Conservation (phyloP, 805 yeast genomes). For the Barnettozyma pratensis region DNA sequence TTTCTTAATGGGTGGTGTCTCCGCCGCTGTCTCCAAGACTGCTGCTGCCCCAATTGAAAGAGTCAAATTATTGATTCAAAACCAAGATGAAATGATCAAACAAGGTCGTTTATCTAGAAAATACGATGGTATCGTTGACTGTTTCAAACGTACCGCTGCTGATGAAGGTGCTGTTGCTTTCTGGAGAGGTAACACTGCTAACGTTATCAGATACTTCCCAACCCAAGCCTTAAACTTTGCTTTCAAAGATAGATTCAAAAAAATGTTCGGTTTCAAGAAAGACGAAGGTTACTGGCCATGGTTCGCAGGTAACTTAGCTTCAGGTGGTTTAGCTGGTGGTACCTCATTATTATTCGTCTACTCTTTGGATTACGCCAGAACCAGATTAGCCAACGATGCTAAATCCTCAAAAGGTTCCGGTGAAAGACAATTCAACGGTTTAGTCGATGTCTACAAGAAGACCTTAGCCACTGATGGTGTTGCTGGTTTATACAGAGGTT, state of each 20-base stretch:
- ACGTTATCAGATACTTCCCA: slow-evolving; percentile 98
- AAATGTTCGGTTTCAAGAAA: slow-evolving; percentile 95
- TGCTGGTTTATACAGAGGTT: slow-evolving; percentile 99
- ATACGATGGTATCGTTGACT: slow-evolving; percentile 88
- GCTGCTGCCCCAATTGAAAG: slow-evolving; percentile 98
- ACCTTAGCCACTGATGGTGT: slow-evolving; percentile 93
- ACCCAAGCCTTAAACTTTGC: slow-evolving; percentile 98
- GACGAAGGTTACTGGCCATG: slow-evolving; percentile 88
- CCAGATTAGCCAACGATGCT: slow-evolving; percentile 98
- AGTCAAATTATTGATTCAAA: slow-evolving; percentile 93
- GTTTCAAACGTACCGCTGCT: slow-evolving; percentile 92
- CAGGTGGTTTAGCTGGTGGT: slow-evolving; percentile 99
- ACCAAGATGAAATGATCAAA: slow-evolving; percentile 97
- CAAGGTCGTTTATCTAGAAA: slow-evolving; percentile 88
- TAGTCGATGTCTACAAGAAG: slow-evolving; percentile 93
- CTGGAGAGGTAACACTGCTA: slow-evolving; percentile 99
- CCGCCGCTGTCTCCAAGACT: slow-evolving; percentile 97
- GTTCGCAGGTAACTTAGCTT: slow-evolving; percentile 97
- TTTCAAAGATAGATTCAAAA: slow-evolving; percentile 96
- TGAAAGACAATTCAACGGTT: slow-evolving; percentile 96
- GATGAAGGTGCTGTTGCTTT: slow-evolving; percentile 89
- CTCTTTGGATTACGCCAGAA: slow-evolving; percentile 98
- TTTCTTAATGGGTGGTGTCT: slow-evolving; percentile 97
- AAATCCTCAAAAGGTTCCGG: slow-evolving; percentile 81
- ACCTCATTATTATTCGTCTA: slow-evolving; percentile 87